Evolutionary conservation across 306 rosid species (phyloP).

Genomic region (Oemleria cerasiformis): DNA sequence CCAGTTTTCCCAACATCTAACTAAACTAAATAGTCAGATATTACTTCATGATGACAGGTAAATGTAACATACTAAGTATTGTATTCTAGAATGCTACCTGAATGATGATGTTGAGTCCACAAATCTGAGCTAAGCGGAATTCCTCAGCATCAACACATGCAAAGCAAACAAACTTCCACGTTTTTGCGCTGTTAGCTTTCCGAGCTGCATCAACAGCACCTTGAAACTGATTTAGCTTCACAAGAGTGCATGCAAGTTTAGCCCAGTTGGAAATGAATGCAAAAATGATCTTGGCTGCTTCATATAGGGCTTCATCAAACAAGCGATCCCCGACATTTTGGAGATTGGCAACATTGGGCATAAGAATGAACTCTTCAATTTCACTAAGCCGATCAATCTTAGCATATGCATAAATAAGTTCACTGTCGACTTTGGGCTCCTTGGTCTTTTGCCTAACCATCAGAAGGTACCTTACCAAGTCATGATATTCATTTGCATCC

Average conservation of each 20-base stretch:
- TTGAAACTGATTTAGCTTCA: conserved; percentile 88
- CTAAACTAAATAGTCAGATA: conserved; percentile 5
- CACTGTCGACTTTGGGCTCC: conserved; percentile 98
- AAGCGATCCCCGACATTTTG: conserved; percentile 91
- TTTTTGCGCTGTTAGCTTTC: conserved; percentile 95
- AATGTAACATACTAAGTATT: too few species aligned
- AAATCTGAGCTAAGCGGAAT: conserved; percentile 96
- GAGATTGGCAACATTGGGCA: conserved; percentile 99
- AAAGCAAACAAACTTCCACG: conserved; percentile 98
- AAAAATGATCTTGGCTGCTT: conserved; percentile 95
- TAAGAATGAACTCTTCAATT: conserved; percentile 93
- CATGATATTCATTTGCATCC: conserved; percentile 73
- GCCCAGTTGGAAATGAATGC: conserved; percentile 97
- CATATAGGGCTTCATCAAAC: conserved; percentile 84
- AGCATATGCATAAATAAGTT: conserved; percentile 96
- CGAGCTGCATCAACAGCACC: conserved; percentile 98
- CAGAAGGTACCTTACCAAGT: conserved; percentile 87
- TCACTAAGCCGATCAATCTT: conserved; percentile 92
- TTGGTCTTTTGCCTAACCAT: conserved; percentile 95
- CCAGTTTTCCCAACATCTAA: conserved; percentile 1
- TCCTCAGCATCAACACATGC: conserved; percentile 98
- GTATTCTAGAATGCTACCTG: conserved; percentile 85
- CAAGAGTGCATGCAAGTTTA: conserved; percentile 87
- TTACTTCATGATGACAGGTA: neutral
- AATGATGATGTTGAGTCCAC: conserved; percentile 90